Evolutionary conservation across 1,139 yeast genomes (phyloP).

Genomic region (Candida tetrigidarum): DNA sequence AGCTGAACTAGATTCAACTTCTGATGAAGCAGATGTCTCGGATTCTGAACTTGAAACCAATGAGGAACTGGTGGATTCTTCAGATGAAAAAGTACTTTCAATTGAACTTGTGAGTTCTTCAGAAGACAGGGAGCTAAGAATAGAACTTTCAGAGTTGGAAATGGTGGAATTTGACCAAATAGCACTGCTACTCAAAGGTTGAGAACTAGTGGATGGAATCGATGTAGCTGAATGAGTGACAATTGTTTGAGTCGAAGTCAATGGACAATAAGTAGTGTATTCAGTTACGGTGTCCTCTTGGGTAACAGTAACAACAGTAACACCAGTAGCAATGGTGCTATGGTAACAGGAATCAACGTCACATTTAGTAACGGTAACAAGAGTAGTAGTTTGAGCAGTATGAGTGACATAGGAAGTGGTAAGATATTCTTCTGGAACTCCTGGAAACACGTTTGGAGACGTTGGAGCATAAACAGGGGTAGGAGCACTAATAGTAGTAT

Average conservation of each 20-base stretch:
- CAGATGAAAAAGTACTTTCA: too few species aligned
- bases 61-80: neutral
- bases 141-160: too few species aligned
- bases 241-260: conserved; percentile 13
- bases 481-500: too few species aligned
- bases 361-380: conserved; percentile 27
- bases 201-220: neutral
- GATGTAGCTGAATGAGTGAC: conserved; percentile 9
- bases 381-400: conserved; percentile 19
- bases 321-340: conserved; percentile 39
- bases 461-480: too few species aligned
- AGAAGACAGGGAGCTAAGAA: too few species aligned
- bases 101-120: too few species aligned
- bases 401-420: conserved; percentile 5
- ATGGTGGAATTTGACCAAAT: too few species aligned
- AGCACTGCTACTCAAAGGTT: too few species aligned
- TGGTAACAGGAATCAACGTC: conserved; percentile 28
- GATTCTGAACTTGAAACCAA: neutral
- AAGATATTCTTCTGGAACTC: neutral
- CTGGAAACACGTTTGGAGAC: conserved; percentile 12
- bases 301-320: conserved; percentile 27
- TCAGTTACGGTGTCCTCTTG: conserved; percentile 25
- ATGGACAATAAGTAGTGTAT: conserved; percentile 24
- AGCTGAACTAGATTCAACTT: neutral
- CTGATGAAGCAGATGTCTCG: neutral